phyloP scores from a whole-genome alignment of 345 rosid species.

The Anacardium occidentale region DNA sequence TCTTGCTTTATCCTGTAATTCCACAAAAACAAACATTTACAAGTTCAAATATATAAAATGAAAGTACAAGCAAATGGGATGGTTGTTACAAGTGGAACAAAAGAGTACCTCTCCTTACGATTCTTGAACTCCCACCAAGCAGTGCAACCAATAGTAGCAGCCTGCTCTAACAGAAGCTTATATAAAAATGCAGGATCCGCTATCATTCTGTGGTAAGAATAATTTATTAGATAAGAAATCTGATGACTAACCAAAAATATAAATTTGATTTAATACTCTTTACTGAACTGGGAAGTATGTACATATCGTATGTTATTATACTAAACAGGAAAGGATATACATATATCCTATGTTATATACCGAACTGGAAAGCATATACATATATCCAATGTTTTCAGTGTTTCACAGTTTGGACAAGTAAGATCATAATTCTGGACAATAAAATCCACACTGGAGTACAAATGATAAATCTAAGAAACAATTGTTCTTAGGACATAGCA shows the following conservation, averaged over 20 bases:
- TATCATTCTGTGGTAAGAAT: conserved; percentile 63
- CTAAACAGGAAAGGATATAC: background rate
- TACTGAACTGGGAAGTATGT: background rate
- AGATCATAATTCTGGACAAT: background rate
- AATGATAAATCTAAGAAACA: background rate
- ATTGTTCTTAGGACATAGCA: background rate
- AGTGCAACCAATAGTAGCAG: conserved; percentile 81
- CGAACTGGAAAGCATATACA: background rate
- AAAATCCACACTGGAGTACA: background rate
- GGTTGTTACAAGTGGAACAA: background rate
- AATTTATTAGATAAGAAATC: conserved; percentile 6
- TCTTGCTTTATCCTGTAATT: conserved; percentile 72
- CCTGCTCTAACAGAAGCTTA: conserved; percentile 81
- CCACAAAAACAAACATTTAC: conserved; percentile 20
- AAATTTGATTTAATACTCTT: background rate
- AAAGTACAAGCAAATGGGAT: background rate
- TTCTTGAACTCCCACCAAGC: conserved; percentile 89
- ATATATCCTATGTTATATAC: no score
- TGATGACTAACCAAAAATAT: background rate
- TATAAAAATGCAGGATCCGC: conserved; percentile 92
- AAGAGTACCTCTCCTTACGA: conserved; percentile 72
- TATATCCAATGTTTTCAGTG: no score
- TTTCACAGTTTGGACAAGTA: no score
- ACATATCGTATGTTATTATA: no score
- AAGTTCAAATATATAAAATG: conserved; percentile 18